Evolutionary conservation across 192 early-diverging fungal species (phyloP), one percentile per base, ranked within the genome.

Genomic region (Backusella tarrabulga): DNA sequence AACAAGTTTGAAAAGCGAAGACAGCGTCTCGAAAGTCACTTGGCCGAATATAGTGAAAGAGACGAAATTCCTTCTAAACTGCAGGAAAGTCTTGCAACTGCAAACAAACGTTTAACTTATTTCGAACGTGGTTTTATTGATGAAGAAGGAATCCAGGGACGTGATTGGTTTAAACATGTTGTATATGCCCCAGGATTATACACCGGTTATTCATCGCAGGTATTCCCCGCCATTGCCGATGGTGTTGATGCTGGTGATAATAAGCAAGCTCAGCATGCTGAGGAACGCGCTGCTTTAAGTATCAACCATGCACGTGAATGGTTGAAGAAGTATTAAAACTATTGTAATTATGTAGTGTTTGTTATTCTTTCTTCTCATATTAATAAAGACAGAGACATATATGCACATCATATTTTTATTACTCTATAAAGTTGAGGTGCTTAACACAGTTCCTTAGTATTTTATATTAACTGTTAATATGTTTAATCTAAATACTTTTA

Each of bases 131-230:
- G 84, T 36, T 88, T 92, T 71, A 82, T 89, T 50, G 86, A 88
- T 29, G 80, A 80, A 15, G 81, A 88, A 66, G 91, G 90, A 32
- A 84, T 90, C 15, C 81, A 83, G 1, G 85, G 85, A 1, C 87
- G 89, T 50, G 76, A 79, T 15, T 92, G 91, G 91, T 90, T 85
- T 73, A 87, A 89, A 40, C 91, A 92, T 66, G 80, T 85, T n/a
- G 60, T 92, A 6, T 79, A 86, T 42, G 83, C 88, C 1, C 91
- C 91, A 4, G 90, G 86, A 6, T 69, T 81, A 14, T 87, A 84
- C 83, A 71, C 82, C 19, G 88, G 87, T 34, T 88, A 90, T 46
- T 81, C 74, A 17, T 70, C 84, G 17, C 85, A 88, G 78, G 54
- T 80, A 9, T 88, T 91, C 50, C 90, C 91, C 4, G 84, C 84